Percentiles rank a stretch among this genome's conserved stretches.
These are phyloP conservation scores for Xylariaceae sp. DNA, from an alignment of 2,329 filamentous ascomycete genomes.

Conservation along the genomic window DNA sequence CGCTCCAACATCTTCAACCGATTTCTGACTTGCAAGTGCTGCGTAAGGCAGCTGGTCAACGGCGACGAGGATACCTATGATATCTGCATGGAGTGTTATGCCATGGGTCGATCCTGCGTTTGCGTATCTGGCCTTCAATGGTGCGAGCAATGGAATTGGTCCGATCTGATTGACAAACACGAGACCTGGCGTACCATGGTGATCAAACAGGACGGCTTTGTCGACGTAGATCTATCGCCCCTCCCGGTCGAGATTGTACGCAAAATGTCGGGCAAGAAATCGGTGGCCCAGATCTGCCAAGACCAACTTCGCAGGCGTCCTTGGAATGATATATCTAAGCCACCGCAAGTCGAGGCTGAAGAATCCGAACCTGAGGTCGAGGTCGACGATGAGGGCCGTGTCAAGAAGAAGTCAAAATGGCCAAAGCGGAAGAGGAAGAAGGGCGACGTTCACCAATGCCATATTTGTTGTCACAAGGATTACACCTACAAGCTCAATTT, in stretches of 20 bases:
- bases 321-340: constrained; percentile 72
- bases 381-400: constrained; percentile 57
- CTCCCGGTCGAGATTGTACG: constrained; percentile 64
- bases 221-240: constrained; percentile 59
- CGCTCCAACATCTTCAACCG: constrained; percentile 95
- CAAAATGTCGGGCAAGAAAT: constrained; percentile 61
- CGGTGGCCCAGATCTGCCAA: constrained; percentile 88
- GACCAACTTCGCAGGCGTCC: constrained; percentile 74
- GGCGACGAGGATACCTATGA: constrained; percentile 83
- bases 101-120: constrained; percentile 88
- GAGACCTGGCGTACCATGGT: constrained; percentile 77
- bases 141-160: constrained; percentile 91
- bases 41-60: constrained; percentile 57
- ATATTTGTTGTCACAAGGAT: constrained; percentile 76
- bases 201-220: constrained; percentile 61
- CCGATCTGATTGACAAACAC: constrained; percentile 67
- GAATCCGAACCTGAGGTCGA: constrained; percentile 38
- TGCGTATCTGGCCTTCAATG: constrained; percentile 81
- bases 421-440: constrained; percentile 46
- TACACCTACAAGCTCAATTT: constrained; percentile 77
- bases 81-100: constrained; percentile 96
- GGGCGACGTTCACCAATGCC: constrained; percentile 57
- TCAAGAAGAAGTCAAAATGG: constrained; percentile 58
- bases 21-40: constrained; percentile 86
- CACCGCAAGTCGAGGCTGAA: constrained; percentile 27